Percentiles rank a stretch among this genome's conserved stretches.
phyloP scores from a whole-genome alignment of 495 filamentous ascomycete genomes.

The Parmelia sp. region DNA sequence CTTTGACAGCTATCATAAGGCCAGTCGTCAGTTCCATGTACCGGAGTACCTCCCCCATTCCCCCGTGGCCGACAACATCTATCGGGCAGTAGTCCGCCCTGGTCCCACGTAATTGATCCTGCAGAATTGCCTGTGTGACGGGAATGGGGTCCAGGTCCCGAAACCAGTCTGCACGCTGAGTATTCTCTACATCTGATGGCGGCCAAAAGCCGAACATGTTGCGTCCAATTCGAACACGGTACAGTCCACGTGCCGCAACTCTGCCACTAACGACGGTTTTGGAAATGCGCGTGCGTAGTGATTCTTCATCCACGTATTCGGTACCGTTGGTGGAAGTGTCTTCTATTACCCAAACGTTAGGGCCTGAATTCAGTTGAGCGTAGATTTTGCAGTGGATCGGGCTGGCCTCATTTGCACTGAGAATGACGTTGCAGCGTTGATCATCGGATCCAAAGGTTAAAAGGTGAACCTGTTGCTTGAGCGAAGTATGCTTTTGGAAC shows the following conservation, averaged over 20 bases:
- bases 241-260: neutral
- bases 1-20: constrained; percentile 3
- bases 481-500: neutral
- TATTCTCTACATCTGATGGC: neutral
- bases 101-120: neutral
- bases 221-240: neutral
- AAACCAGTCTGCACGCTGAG: neutral
- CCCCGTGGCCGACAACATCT: neutral
- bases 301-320: neutral
- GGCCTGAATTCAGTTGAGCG: neutral
- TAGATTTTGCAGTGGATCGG: constrained; percentile 5
- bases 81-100: neutral
- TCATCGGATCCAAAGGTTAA: constrained; percentile 2
- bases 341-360: neutral
- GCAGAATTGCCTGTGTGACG: neutral
- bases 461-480: neutral
- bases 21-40: constrained; percentile 1
- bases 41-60: neutral
- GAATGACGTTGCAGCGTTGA: neutral
- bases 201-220: neutral
- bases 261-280: neutral
- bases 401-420: neutral
- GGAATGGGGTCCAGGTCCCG: neutral
- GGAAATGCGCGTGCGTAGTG: neutral
- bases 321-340: neutral